Conservation (phyloP, 306 rosid species). For the Medicago ruthenica region DNA sequence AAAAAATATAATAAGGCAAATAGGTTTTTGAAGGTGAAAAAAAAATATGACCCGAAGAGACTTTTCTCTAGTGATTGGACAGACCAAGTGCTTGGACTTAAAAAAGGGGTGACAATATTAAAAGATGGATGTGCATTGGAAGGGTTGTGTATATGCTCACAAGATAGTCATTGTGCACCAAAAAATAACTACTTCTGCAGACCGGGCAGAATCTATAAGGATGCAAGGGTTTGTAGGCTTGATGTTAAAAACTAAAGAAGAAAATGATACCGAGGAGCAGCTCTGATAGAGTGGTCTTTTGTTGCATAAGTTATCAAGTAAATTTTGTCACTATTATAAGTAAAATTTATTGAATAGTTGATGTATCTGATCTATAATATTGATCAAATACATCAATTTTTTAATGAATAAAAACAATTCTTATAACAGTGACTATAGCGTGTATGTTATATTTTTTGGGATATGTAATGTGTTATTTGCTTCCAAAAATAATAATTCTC, state of each 20-base stretch:
- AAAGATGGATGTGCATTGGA: constrained; percentile 74
- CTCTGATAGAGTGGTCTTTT: too few species aligned
- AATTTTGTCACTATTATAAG: too few species aligned
- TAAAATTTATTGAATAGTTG: too few species aligned
- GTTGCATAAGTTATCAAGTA: neutral
- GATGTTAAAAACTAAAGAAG: neutral
- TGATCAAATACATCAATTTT: too few species aligned
- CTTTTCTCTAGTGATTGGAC: constrained; percentile 70
- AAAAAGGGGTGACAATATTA: constrained; percentile 37
- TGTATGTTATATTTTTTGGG: too few species aligned
- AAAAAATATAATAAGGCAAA: constrained; percentile 44
- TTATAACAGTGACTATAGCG: too few species aligned
- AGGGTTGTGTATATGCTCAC: constrained; percentile 65
- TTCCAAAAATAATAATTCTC: neutral
- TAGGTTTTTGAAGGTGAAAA: constrained; percentile 53
- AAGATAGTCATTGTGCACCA: constrained; percentile 68
- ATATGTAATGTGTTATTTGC: neutral
- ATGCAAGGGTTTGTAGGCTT: constrained; percentile 62
- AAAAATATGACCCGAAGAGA: constrained; percentile 51
- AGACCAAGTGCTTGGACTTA: constrained; percentile 63
- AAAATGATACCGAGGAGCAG: too few species aligned
- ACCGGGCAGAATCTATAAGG: constrained; percentile 51
- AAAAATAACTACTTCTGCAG: constrained; percentile 55
- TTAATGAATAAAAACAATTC: too few species aligned
- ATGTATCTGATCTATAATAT: too few species aligned